Conservation (phyloP, 176 grass and related monocot species). For the Miscanthus lutarioriparius region DNA sequence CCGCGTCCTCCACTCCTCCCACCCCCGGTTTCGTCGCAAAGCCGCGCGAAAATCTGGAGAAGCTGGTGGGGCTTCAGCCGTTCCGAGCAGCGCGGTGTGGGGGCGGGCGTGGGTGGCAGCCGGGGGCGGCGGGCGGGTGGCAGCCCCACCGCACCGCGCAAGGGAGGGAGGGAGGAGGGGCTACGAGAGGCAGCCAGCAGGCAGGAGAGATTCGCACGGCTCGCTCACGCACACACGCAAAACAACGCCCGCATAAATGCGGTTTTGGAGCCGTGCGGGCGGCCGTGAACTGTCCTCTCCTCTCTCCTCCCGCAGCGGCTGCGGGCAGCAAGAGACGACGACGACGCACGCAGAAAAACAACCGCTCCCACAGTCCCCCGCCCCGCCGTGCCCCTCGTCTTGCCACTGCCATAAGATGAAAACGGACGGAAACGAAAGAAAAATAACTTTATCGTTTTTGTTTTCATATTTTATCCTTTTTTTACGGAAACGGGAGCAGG, state of each 20-base stretch:
- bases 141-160: neutral
- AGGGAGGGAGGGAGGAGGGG: fast-evolving
- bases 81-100: neutral
- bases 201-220: constrained; percentile 35
- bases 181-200: neutral
- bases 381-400: neutral
- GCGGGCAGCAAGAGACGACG: neutral
- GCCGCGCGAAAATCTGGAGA: neutral
- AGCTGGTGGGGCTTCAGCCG: neutral
- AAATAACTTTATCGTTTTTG: no score
- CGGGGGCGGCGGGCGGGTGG: neutral
- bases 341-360: constrained; percentile 33
- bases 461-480: no score
- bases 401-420: neutral
- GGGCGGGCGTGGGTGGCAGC: neutral
- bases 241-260: constrained; percentile 51
- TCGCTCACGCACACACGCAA: constrained; percentile 40
- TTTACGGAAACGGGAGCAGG: no score
- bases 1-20: neutral
- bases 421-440: no score
- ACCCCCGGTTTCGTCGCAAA: neutral
- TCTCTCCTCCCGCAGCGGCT: neutral
- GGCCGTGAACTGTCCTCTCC: constrained; percentile 18
- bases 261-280: constrained; percentile 49
- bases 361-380: constrained; percentile 9